Conservation (phyloP, 1,284 basidiomycete species). For the Irpex sp. region DNA sequence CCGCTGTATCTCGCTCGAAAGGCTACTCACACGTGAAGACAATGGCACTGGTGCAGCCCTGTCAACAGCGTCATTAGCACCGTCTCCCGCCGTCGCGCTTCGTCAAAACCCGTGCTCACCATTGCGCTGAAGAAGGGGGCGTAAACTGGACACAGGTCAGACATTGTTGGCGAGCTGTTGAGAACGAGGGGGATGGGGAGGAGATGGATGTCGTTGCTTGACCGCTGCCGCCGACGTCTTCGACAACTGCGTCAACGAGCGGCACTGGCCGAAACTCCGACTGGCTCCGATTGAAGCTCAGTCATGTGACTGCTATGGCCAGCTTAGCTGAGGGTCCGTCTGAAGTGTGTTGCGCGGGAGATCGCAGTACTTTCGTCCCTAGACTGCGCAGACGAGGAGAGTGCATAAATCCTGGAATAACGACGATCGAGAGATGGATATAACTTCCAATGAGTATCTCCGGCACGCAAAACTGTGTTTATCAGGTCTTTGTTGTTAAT, state of each 20-base stretch:
- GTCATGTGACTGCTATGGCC: background rate
- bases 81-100: background rate
- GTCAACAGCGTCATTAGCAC: constrained; percentile 13
- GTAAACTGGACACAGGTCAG: constrained; percentile 89
- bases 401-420: too few species aligned
- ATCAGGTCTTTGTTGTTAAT: background rate
- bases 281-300: background rate
- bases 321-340: background rate
- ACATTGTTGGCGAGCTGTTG: constrained; percentile 42
- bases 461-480: background rate
- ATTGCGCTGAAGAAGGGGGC: constrained; percentile 97
- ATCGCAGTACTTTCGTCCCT: background rate
- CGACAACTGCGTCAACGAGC: constrained; percentile 10
- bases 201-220: constrained; percentile 5
- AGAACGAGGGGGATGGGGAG: background rate
- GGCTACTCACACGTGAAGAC: constrained; percentile 90
- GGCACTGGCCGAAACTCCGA: constrained; percentile 3
- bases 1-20: background rate
- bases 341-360: background rate
- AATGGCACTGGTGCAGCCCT: constrained; percentile 96
- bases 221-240: constrained; percentile 1
- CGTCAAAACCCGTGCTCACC: constrained; percentile 45
- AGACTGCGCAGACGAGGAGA: too few species aligned
- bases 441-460: too few species aligned
- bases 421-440: too few species aligned